Evolutionary conservation across 805 yeast species (phyloP).

Genomic region (Saccharomycopsis javanensis): DNA sequence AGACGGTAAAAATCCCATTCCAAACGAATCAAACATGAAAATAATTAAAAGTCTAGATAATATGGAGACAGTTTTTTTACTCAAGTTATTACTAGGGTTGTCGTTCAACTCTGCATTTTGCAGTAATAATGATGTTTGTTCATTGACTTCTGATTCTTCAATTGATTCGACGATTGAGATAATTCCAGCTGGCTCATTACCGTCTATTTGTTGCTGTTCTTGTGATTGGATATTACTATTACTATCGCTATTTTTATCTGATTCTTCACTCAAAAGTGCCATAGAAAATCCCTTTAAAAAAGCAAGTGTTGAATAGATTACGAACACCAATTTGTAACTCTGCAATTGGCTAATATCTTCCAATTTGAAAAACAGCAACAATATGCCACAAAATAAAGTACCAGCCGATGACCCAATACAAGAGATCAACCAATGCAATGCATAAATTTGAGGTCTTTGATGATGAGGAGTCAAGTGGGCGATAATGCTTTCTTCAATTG

Average conservation of each 20-base stretch:
- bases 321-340: slow-evolving; percentile 51
- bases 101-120: background rate
- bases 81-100: slow-evolving; percentile 18
- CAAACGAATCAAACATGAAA: slow-evolving; percentile 81
- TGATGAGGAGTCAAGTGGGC: slow-evolving; percentile 65
- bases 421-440: slow-evolving; percentile 60
- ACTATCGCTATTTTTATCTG: slow-evolving; percentile 8
- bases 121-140: background rate
- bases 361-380: slow-evolving; percentile 37
- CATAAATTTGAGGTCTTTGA: slow-evolving; percentile 64
- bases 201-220: background rate
- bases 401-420: slow-evolving; percentile 72
- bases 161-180: background rate
- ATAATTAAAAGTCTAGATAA: slow-evolving; percentile 42
- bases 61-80: slow-evolving; percentile 34
- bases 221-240: slow-evolving; percentile 21
- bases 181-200: background rate
- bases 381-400: slow-evolving; percentile 49
- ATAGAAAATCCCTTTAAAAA: slow-evolving; percentile 40
- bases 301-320: slow-evolving; percentile 47
- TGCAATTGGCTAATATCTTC: slow-evolving; percentile 27
- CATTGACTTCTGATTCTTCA: background rate
- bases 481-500: slow-evolving; percentile 74
- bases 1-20: slow-evolving; percentile 79
- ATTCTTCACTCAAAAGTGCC: slow-evolving; percentile 39